A percentile compares a stretch with the other conserved stretches of the same genome.
These are phyloP conservation scores for Aspergillus thermomutatus DNA, from an alignment of 2,329 filamentous ascomycete species.

Conservation along the genomic window DNA sequence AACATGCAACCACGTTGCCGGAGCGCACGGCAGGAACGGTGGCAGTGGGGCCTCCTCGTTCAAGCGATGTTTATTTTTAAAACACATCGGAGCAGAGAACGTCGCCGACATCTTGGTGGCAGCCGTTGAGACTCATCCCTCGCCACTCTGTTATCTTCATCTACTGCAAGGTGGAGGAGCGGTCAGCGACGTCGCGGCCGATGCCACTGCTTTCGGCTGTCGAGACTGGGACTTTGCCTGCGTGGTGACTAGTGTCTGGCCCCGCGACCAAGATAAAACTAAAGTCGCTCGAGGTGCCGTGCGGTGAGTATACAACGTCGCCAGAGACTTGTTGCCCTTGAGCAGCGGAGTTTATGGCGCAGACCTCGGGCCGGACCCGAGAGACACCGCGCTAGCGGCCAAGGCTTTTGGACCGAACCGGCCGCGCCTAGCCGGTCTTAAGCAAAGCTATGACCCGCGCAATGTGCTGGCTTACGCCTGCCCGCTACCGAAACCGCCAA, in stretches of 20 bases:
- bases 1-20: conserved; percentile 42
- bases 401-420: conserved; percentile 58
- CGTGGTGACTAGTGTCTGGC: conserved; percentile 62
- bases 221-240: conserved; percentile 64
- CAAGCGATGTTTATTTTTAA: conserved; percentile 62
- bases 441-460: conserved; percentile 47
- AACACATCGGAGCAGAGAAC: conserved; percentile 38
- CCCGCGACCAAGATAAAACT: conserved; percentile 50
- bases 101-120: conserved; percentile 39
- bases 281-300: conserved; percentile 37
- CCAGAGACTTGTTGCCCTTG: conserved; percentile 46
- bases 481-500: conserved; percentile 44
- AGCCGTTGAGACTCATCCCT: conserved; percentile 50
- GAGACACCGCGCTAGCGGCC: conserved; percentile 51
- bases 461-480: conserved; percentile 56
- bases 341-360: conserved; percentile 56
- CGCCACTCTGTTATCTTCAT: conserved; percentile 59
- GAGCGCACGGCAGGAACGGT: conserved; percentile 56
- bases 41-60: conserved; percentile 61
- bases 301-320: conserved; percentile 57
- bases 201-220: conserved; percentile 59
- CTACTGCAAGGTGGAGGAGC: conserved; percentile 59
- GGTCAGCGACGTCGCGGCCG: conserved; percentile 41
- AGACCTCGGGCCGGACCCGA: conserved; percentile 61
- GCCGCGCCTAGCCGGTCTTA: conserved; percentile 50